These are phyloP conservation scores for Epipyxis sp. DNA, from an alignment of 108 stramenopile species.

Conservation along the genomic window DNA sequence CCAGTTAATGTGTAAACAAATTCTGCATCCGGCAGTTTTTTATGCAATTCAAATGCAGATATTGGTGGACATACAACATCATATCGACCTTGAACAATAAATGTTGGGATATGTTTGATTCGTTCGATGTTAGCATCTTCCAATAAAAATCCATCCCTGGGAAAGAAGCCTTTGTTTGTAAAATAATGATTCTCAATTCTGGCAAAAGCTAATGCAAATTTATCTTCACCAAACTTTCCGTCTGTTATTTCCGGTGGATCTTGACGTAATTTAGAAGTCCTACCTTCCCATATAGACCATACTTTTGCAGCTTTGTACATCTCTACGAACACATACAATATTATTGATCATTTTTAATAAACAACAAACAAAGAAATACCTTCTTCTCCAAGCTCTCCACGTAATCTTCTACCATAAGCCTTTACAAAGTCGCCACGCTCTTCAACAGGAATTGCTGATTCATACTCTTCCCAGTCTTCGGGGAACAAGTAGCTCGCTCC, in stretches of 20 bases:
- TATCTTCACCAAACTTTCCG: slow-evolving; percentile 33
- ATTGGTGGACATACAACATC: slow-evolving; percentile 46
- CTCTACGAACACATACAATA: neutral
- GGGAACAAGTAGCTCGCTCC: slow-evolving; percentile 43
- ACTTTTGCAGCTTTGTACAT: slow-evolving; percentile 32
- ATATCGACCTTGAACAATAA: slow-evolving; percentile 51
- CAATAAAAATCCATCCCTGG: slow-evolving; percentile 41
- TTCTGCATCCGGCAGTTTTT: slow-evolving; percentile 28
- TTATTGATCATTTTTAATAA: neutral
- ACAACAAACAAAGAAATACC: neutral
- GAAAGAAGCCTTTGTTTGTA: slow-evolving; percentile 51
- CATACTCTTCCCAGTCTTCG: slow-evolving; percentile 48
- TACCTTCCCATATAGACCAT: slow-evolving; percentile 48
- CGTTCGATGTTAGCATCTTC: slow-evolving; percentile 35
- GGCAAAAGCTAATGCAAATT: slow-evolving; percentile 46
- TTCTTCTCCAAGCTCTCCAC: slow-evolving; percentile 31
- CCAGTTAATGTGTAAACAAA: slow-evolving; percentile 28
- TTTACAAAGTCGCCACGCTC: slow-evolving; percentile 40
- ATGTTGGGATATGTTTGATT: slow-evolving; percentile 40
- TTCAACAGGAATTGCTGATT: slow-evolving; percentile 33
- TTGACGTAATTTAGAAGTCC: slow-evolving; percentile 29
- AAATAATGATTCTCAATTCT: slow-evolving; percentile 52
- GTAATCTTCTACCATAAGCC: slow-evolving; percentile 42
- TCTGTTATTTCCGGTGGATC: neutral
- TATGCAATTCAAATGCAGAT: slow-evolving; percentile 41